A percentile compares a stretch with the other conserved stretches of the same genome.
These are phyloP conservation scores for Cadophora sp. DNA, from an alignment of 2,329 filamentous ascomycete species.

Conservation along the genomic window DNA sequence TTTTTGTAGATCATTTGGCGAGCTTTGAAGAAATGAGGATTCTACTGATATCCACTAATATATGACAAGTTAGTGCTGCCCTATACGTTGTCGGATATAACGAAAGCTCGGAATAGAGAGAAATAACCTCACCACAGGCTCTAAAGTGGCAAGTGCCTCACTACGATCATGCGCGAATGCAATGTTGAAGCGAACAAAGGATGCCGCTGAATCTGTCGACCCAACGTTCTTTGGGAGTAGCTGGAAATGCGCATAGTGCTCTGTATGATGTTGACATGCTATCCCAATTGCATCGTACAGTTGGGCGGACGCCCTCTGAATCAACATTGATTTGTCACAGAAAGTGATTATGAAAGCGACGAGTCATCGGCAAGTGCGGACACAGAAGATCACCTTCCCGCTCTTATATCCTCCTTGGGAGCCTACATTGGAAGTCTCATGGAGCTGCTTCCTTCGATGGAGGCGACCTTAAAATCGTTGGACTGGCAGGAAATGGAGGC, in stretches of 20 bases:
- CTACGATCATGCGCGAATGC: not conserved
- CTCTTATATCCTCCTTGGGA: not conserved
- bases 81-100: not conserved
- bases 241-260: constrained; percentile 20
- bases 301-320: constrained; percentile 11
- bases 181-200: constrained; percentile 4
- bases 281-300: constrained; percentile 20
- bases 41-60: not conserved
- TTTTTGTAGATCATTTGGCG: not conserved
- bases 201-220: not conserved
- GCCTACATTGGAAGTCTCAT: not conserved
- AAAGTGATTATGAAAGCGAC: constrained; percentile 3
- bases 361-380: not conserved
- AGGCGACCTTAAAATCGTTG: not conserved
- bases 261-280: constrained; percentile 20
- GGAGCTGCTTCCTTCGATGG: constrained; percentile 1
- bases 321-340: not conserved
- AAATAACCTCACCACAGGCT: not conserved
- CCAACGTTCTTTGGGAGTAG: not conserved
- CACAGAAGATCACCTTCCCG: not conserved
- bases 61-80: not conserved
- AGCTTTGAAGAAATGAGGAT: not conserved
- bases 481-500: not conserved
- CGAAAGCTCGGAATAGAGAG: not conserved
- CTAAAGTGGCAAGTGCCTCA: not conserved